phyloP scores from a whole-genome alignment of 176 grass and related monocot species.

The Luzula sylvatica region DNA sequence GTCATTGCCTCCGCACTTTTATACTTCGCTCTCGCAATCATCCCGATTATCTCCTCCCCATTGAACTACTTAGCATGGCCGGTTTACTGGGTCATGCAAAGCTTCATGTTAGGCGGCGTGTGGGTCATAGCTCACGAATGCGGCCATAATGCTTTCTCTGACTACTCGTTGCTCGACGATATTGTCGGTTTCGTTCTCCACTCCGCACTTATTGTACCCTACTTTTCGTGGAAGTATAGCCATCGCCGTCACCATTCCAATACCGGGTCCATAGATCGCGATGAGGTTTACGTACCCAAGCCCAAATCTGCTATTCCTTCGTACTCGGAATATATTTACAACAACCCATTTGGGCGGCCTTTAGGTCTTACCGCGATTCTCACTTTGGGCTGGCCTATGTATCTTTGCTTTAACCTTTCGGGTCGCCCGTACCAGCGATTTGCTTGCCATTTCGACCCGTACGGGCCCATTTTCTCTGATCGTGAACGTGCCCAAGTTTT shows the following conservation, averaged over 20 bases:
- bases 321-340: slow-evolving; percentile 54
- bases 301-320: slow-evolving; percentile 34
- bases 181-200: slow-evolving; percentile 78
- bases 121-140: slow-evolving; percentile 99
- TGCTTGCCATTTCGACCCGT: slow-evolving; percentile 82
- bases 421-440: slow-evolving; percentile 83
- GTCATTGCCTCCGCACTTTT: slow-evolving; percentile 36
- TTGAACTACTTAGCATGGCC: slow-evolving; percentile 42
- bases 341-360: slow-evolving; percentile 59
- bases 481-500: slow-evolving; percentile 64
- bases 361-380: slow-evolving; percentile 43
- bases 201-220: slow-evolving; percentile 78
- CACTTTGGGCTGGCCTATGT: slow-evolving; percentile 88
- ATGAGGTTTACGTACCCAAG: slow-evolving; percentile 96
- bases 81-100: slow-evolving; percentile 62
- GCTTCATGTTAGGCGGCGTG: slow-evolving; percentile 66
- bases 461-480: slow-evolving; percentile 79
- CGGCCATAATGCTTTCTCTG: slow-evolving; percentile 86
- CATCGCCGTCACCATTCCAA: slow-evolving; percentile 95
- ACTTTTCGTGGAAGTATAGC: slow-evolving; percentile 99
- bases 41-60: slow-evolving; percentile 33
- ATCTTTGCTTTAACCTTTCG: slow-evolving; percentile 68
- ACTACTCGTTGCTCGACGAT: slow-evolving; percentile 71
- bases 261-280: slow-evolving; percentile 74
- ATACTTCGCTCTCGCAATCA: slow-evolving; percentile 45